Base-by-base conservation (phyloP, 139 green algal species). In the Coelastrella sp. region DNA sequence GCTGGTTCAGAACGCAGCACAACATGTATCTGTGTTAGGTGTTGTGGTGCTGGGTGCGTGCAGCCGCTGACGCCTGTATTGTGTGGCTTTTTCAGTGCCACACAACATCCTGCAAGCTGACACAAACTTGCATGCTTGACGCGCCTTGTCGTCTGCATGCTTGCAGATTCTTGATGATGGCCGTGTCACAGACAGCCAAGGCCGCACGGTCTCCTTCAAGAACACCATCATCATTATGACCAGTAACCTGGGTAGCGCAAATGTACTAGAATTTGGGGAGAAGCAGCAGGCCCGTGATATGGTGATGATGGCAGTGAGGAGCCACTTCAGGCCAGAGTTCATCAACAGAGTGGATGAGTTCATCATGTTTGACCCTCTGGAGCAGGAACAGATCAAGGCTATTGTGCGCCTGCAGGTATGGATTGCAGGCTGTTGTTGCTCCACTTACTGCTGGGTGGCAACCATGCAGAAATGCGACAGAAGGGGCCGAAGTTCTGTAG, bases 301-400 rank as follows among this genome's bases (percentile, higher is more conserved):
- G 71, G 73, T 90, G 19, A 91, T 91, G 82, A 68, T 59, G 66
- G 97, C 96, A 59, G 97, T 99, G n/a, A 96, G 97, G 73, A 89
- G 77, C 4, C 92, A 98, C 90, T 99, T 99, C 96, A 92, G 98
- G 32, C 98, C 98, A n/a, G 98, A 99, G 95, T 99, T 99, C 88
- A 94, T 99, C 83, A 99, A 99, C 94, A 94, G 98, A 83, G 96
- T 99, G 61, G 98, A 99, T 93, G 98, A 99, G 91, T 99, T 99
- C 94, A 97, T 99, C 89, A 96, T 99, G n/a, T 99, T 99, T 91
- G 95, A 99, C 87, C 95, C 96, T n/a, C 96, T 99, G 20, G n/a
- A 79, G 32, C 65, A 87, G 20, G 92, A 96, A 0, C 96, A 99
- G 94, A 99, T 99, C 94, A 91, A 93, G 64, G 57, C 54, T 16